Evolutionary conservation across 768 basidiomycete genomes (phyloP).

Genomic region (Mycena polygramma): DNA sequence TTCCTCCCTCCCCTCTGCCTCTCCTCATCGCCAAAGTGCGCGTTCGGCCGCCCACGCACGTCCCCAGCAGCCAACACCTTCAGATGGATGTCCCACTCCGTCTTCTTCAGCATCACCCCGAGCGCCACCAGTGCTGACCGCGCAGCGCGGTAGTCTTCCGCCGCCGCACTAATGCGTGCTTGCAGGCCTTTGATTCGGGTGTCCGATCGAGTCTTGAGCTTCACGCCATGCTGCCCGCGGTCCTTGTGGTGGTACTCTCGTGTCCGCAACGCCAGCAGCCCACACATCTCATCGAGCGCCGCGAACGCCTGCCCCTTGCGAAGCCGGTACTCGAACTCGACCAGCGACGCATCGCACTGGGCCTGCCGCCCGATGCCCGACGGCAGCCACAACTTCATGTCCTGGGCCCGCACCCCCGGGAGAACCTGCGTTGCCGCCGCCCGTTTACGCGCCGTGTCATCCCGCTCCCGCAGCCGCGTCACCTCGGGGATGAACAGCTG

Average conservation of each 20-base stretch:
- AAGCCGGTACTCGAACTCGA: background rate
- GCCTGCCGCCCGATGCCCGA: constrained; percentile 27
- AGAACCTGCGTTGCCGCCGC: background rate
- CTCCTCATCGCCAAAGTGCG: background rate
- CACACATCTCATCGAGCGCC: background rate
- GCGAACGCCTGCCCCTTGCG: background rate
- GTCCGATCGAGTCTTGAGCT: constrained; percentile 41
- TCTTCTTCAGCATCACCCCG: background rate
- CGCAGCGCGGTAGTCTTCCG: constrained; percentile 38
- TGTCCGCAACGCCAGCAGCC: background rate
- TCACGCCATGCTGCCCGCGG: constrained; percentile 29
- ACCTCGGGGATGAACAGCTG: too few species aligned
- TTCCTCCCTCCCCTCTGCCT: background rate
- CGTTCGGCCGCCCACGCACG: constrained; percentile 32
- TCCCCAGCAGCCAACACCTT: constrained; percentile 29
- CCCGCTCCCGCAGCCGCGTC: too few species aligned
- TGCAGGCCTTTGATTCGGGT: constrained; percentile 33
- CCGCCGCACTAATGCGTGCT: constrained; percentile 28
- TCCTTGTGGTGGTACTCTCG: constrained; percentile 9
- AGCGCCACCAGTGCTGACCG: constrained; percentile 33
- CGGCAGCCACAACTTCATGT: constrained; percentile 41
- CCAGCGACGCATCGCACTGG: background rate
- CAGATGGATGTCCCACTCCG: constrained; percentile 35
- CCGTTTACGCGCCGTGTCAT: too few species aligned
- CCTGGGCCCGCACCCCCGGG: background rate